phyloP scores from a whole-genome alignment of 768 basidiomycete genomes.

The Holtermannia corniformis region DNA sequence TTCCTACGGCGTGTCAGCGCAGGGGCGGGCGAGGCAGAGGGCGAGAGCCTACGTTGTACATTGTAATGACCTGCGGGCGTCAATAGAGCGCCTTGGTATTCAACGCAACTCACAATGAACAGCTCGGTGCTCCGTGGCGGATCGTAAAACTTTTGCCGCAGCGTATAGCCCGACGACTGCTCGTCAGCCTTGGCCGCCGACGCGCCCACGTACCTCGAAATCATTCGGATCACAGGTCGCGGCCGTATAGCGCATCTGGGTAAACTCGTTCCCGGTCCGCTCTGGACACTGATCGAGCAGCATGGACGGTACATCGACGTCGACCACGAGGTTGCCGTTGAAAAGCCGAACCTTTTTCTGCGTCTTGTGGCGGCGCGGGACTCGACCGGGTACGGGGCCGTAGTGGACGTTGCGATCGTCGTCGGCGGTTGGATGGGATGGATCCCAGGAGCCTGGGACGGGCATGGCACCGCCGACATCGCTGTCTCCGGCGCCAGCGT shows the following conservation, averaged over 20 bases:
- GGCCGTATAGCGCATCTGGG: constrained; percentile 92
- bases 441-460: background rate
- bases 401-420: constrained; percentile 52
- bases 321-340: constrained; percentile 80
- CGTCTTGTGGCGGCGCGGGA: constrained; percentile 74
- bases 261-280: constrained; percentile 69
- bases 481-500: background rate
- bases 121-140: constrained; percentile 78
- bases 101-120: constrained; percentile 52
- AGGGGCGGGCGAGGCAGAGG: background rate
- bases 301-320: constrained; percentile 73
- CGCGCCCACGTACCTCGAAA: constrained; percentile 48
- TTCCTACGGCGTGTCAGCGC: constrained; percentile 44
- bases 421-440: constrained; percentile 10
- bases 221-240: constrained; percentile 92
- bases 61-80: constrained; percentile 56
- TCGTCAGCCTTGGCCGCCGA: background rate
- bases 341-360: constrained; percentile 79
- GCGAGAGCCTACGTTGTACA: constrained; percentile 72
- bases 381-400: constrained; percentile 74
- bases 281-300: constrained; percentile 72
- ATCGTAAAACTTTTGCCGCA: constrained; percentile 70
- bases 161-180: constrained; percentile 48
- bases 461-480: background rate
- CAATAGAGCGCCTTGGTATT: background rate